phyloP scores from a whole-genome alignment of 225 moss, liverwort and hornwort genomes.

The Ulota crispa region DNA sequence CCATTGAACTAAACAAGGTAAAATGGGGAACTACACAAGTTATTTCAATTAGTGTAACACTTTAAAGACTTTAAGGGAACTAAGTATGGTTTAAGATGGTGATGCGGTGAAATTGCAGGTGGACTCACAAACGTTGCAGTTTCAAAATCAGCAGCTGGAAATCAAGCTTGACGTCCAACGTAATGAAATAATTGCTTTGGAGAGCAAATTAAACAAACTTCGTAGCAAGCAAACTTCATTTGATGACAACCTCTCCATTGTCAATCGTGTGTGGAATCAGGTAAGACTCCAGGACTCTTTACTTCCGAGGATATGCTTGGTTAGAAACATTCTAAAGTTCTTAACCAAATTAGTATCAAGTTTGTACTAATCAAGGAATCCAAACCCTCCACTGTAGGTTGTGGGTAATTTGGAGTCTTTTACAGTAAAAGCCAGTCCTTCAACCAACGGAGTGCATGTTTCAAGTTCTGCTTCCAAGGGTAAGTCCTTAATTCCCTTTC shows the following conservation, averaged over 20 bases:
- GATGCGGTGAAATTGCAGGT: conserved; percentile 51
- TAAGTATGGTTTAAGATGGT: background rate
- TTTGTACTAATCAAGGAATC: background rate
- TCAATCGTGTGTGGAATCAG: conserved; percentile 86
- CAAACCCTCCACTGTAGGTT: conserved; percentile 45
- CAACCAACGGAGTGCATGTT: conserved; percentile 65
- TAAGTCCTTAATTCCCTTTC: conserved; percentile 27
- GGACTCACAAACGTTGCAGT: conserved; percentile 87
- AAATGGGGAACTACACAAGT: background rate
- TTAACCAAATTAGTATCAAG: background rate
- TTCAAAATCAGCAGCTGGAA: conserved; percentile 65
- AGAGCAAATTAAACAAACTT: conserved; percentile 68
- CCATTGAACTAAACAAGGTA: background rate
- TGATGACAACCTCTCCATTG: conserved; percentile 75
- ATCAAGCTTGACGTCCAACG: conserved; percentile 69
- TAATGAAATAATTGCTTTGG: conserved; percentile 72
- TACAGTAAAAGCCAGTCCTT: conserved; percentile 56
- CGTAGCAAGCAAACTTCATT: conserved; percentile 76
- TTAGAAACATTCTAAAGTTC: background rate
- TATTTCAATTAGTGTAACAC: no score
- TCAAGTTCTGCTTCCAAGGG: conserved; percentile 55
- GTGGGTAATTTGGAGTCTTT: conserved; percentile 90
- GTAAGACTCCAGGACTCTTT: conserved; percentile 30
- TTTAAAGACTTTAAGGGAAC: background rate
- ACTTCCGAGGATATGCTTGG: background rate